Evolutionary conservation across 768 basidiomycete genomes (phyloP).

Genomic region (Aureoboletus auriporus): DNA sequence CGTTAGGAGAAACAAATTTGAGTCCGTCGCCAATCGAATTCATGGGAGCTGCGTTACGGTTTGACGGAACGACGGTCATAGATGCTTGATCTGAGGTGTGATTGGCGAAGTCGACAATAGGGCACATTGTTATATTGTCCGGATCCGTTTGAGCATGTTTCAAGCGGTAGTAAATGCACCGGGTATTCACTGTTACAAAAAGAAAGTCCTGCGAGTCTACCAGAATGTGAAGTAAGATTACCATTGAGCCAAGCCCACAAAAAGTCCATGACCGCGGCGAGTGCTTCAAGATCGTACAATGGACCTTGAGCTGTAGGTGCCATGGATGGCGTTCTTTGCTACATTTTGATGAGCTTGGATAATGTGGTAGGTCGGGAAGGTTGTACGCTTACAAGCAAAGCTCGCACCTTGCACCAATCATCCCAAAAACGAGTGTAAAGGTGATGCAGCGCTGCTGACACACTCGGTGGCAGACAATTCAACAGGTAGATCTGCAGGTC

Average conservation of each 20-base stretch:
- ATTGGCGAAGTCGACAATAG: slow-evolving; percentile 89
- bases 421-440: slow-evolving; percentile 46
- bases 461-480: slow-evolving; percentile 45
- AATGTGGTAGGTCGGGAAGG: background rate
- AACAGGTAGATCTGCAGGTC: slow-evolving; percentile 32
- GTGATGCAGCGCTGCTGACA: slow-evolving; percentile 37
- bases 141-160: slow-evolving; percentile 45
- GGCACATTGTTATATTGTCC: slow-evolving; percentile 84
- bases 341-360: background rate
- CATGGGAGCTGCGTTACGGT: slow-evolving; percentile 33
- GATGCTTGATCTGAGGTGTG: slow-evolving; percentile 47
- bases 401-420: slow-evolving; percentile 54
- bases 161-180: slow-evolving; percentile 75
- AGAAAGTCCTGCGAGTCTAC: slow-evolving; percentile 3
- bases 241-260: slow-evolving; percentile 94
- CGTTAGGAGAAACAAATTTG: slow-evolving; percentile 46
- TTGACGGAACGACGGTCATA: slow-evolving; percentile 40
- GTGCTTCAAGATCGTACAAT: slow-evolving; percentile 1
- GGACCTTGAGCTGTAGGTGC: background rate
- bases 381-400: slow-evolving; percentile 47
- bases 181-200: slow-evolving; percentile 72
- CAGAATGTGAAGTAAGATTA: slow-evolving; percentile 25
- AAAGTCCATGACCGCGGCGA: slow-evolving; percentile 39
- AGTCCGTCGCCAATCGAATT: slow-evolving; percentile 42
- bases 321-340: slow-evolving; percentile 7